Base-by-base conservation (phyloP, 2,329 filamentous ascomycete genomes). In the Fusarium sp. region DNA sequence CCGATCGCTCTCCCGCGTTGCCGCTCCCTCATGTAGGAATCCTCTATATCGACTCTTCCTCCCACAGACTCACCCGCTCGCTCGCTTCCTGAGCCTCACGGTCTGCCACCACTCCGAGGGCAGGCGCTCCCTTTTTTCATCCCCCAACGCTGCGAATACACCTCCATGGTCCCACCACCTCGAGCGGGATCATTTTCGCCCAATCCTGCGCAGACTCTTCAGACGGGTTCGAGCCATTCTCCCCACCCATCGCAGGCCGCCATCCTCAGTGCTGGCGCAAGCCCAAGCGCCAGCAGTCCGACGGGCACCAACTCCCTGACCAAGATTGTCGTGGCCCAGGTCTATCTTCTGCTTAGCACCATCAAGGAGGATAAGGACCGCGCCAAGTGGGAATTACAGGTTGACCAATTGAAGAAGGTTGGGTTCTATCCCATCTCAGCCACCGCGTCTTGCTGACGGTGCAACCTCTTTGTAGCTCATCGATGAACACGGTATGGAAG, bases 401-500 rank as follows among this genome's bases (percentile, higher is more conserved):
- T 92, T 81, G 94, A 97, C 80, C 95, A 97, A 87, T 93, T 99
- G 80, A 92, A 92, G 84, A 97, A 97, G 90, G 95, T 97, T 87
- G 82, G 37, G 59, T 52, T 48, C 23, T 34, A 25, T 34, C 50
- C 30, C 35, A 56, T 56, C 34, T 65, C 32, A 30, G 4, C 20
- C 41, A 9, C 45, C 27, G 43, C 25, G 20, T 20, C 48, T 65
- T 68, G 58, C 74, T 81, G 59, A 82, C 72, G n/a, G 48, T 35
- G 18, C 34, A 56, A 50, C 43, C 27, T 13, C 57, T 45, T 45
- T 56, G 50, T 66, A 98, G 94, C 92, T 98, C 83, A 93, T 98
- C 86, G 93, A 98, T 91, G 95, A 96, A 80, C 93, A 97, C 95
- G 95, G 95, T 82, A 99, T 99, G 96, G 97, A 99, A 89, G 95